Percentiles rank a stretch among this genome's conserved stretches.
phyloP scores from a whole-genome alignment of 164 flowering plant genomes.

The Protea cynaroides region DNA sequence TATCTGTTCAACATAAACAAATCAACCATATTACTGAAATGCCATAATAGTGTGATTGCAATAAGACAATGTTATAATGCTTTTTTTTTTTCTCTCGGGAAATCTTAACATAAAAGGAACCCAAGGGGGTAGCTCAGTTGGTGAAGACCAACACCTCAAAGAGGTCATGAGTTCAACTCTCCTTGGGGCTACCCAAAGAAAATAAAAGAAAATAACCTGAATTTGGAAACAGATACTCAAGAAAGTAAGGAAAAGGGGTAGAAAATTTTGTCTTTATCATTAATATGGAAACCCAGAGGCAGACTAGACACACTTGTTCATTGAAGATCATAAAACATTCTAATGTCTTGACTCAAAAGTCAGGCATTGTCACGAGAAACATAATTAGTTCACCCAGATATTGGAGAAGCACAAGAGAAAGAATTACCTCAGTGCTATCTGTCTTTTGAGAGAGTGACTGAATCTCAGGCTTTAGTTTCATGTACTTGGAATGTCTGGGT shows the following conservation, averaged over 20 bases:
- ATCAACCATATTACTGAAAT: constrained; percentile 9
- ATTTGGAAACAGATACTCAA: background rate
- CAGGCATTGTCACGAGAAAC: background rate
- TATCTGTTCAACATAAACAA: constrained; percentile 31
- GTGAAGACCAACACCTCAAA: no score
- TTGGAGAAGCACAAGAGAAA: background rate
- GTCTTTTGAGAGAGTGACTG: constrained; percentile 21
- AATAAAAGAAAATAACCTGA: no score
- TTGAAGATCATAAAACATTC: no score
- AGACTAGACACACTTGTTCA: no score
- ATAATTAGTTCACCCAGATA: background rate
- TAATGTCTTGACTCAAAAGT: no score
- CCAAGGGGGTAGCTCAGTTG: no score
- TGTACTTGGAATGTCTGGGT: constrained; percentile 25
- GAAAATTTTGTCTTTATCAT: background rate
- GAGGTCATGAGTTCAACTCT: no score
- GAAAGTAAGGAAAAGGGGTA: background rate
- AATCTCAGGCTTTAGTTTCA: constrained; percentile 32
- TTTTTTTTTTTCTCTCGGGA: no score
- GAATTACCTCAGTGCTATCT: constrained; percentile 35
- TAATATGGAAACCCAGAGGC: background rate
- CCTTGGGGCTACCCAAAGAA: no score
- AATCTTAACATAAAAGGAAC: background rate
- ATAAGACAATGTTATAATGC: background rate
- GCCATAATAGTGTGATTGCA: background rate